Conservation (phyloP, 495 filamentous ascomycete species). For the Talaromyces thailandensis region DNA sequence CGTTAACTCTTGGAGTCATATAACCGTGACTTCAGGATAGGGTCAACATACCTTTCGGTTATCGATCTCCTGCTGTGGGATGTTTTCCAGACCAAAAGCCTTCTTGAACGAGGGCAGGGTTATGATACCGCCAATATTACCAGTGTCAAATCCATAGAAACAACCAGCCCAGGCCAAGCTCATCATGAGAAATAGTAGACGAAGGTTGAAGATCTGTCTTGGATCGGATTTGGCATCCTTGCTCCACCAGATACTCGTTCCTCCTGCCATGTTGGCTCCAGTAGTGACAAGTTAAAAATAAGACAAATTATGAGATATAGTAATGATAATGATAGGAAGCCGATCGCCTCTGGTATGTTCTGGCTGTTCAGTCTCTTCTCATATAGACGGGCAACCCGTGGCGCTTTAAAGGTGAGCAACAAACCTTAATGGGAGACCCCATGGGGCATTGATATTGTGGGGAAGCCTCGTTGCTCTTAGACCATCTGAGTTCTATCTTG, state of each 20-base stretch:
- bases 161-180: conserved; percentile 18
- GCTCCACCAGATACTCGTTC: background rate
- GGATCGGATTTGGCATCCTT: background rate
- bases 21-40: background rate
- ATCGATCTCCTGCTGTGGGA: background rate
- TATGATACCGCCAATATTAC: conserved; percentile 57
- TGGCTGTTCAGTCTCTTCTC: background rate
- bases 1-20: background rate
- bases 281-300: too few relatives aligned
- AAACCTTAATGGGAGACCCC: background rate
- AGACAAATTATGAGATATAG: too few relatives aligned
- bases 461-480: background rate
- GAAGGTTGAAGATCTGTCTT: conserved; percentile 12
- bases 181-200: conserved; percentile 15
- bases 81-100: conserved; percentile 8
- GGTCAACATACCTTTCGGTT: background rate
- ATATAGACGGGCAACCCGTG: background rate
- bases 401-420: background rate
- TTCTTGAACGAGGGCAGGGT: conserved; percentile 48
- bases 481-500: background rate
- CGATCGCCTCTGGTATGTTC: background rate
- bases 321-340: too few relatives aligned
- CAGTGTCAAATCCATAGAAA: conserved; percentile 52
- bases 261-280: background rate
- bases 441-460: background rate